Evolutionary conservation across 129 eudicot species (phyloP), one percentile per base, ranked within the genome.

Genomic region (Saposhnikovia divaricata): DNA sequence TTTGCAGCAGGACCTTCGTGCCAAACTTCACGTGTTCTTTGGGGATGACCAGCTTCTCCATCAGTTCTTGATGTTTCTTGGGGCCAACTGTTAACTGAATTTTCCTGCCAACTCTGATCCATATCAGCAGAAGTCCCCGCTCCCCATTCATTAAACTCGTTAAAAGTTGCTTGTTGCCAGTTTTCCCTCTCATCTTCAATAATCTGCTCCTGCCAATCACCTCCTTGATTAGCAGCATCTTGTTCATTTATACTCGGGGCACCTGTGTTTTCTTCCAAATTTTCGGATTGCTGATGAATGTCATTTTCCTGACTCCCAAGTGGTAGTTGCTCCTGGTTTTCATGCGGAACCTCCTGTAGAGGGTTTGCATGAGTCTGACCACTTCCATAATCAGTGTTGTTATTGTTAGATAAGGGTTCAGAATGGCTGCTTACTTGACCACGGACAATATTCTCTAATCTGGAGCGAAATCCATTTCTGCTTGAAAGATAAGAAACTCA

Each of bases 391-490:
- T 82, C 86, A 83, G 46, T 75, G 72, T 68, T 80, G 51, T 68
- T 80, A 77, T 79, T 78, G 82, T 79, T 78, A 83, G 81, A 77
- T 15, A 81, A 72, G 69, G 86, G 81, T 45, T 90, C 89, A 78
- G 87, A 79, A 85, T 79, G 82, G 81, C 84, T 90, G 88, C 96
- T 87, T 80, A 87, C 98, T 83, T 91, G 97, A 79, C 87, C 89
- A 80, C 86, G 93, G 78, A 90, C 92, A 57, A 86, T 85, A 81
- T 80, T 87, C 82, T 96, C 98, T 78, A 90, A 88, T 88, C 90
- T 87, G 81, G 89, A 92, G 81, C 96, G 90, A 79, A 92, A 85
- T 72, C 96, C 99, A 79, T 96, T 97, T 96, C 99, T 92, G 90
- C 74, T 81, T 79, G 80, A 82, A 25, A 81, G 25, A 46, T 28